A percentile compares a stretch with the other conserved stretches of the same genome.
Conservation (phyloP, 1,284 basidiomycete genomes). For the Exobasidium rhododendri region DNA sequence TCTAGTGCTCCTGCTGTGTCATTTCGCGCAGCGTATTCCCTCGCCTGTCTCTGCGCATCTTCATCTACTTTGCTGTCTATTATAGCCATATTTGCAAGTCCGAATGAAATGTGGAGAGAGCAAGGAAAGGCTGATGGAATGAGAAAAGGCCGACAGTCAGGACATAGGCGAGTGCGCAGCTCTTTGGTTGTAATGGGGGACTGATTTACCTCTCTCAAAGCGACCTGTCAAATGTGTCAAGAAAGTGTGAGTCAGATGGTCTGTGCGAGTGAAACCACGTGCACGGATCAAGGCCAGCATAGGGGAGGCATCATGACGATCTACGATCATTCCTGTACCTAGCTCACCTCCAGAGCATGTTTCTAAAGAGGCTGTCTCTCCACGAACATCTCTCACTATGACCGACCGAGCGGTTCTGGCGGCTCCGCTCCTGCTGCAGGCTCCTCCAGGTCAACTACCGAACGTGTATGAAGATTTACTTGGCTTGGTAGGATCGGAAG, state of each 20-base stretch:
- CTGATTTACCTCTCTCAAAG: too few species aligned
- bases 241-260: too few species aligned
- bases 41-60: background rate
- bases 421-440: conserved; percentile 10
- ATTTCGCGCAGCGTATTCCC: conserved; percentile 7
- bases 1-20: background rate
- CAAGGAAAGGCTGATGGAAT: background rate
- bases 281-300: too few species aligned
- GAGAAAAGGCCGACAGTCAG: too few species aligned
- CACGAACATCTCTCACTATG: conserved; percentile 1
- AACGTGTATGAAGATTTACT: conserved; percentile 13
- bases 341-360: too few species aligned
- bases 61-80: conserved; percentile 4
- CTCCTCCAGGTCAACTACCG: conserved; percentile 16
- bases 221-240: too few species aligned
- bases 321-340: too few species aligned
- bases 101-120: background rate
- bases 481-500: conserved; percentile 11
- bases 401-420: conserved; percentile 9
- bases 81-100: conserved; percentile 9
- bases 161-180: too few species aligned
- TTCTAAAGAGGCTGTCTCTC: too few species aligned
- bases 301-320: too few species aligned
- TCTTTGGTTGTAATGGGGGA: too few species aligned
- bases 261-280: too few species aligned